These are phyloP conservation scores for Candida yuanshanica DNA, from an alignment of 805 yeast species.

Conservation along the genomic window DNA sequence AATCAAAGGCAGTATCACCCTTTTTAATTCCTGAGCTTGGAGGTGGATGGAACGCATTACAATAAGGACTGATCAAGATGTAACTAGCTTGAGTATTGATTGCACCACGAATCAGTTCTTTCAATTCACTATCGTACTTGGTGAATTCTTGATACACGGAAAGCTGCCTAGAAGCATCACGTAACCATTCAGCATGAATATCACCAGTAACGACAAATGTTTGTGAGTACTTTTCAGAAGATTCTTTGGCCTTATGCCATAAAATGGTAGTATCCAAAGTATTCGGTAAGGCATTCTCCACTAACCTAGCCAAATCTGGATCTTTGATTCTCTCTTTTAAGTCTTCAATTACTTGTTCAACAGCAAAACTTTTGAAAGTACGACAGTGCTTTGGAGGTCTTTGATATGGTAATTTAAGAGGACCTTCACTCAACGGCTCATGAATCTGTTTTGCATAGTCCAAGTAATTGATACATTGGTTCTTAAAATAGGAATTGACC, in stretches of 20 bases:
- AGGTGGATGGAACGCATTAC: conserved; percentile 93
- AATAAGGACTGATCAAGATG: conserved; percentile 62
- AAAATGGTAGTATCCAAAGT: conserved; percentile 83
- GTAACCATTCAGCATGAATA: conserved; percentile 88
- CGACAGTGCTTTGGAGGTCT: conserved; percentile 70
- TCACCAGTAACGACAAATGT: conserved; percentile 88
- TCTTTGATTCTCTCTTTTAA: conserved; percentile 45
- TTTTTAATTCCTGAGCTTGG: conserved; percentile 34
- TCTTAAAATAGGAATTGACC: neutral
- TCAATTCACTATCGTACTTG: conserved; percentile 42
- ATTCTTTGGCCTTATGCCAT: conserved; percentile 43
- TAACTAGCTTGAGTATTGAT: conserved; percentile 71
- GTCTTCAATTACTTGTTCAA: conserved; percentile 55
- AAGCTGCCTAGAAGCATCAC: conserved; percentile 82
- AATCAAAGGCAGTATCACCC: conserved; percentile 51
- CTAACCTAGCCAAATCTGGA: conserved; percentile 63
- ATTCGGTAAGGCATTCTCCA: conserved; percentile 83
- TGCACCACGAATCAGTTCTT: conserved; percentile 64
- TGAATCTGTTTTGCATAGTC: conserved; percentile 43
- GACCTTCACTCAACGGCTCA: conserved; percentile 61
- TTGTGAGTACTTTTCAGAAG: conserved; percentile 34
- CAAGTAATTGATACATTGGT: conserved; percentile 55
- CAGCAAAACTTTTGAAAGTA: conserved; percentile 57
- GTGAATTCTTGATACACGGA: conserved; percentile 66
- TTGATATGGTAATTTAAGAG: conserved; percentile 58